Base-by-base conservation (phyloP, 257 asterid genomes). In the Nicotiana obtusifolia region DNA sequence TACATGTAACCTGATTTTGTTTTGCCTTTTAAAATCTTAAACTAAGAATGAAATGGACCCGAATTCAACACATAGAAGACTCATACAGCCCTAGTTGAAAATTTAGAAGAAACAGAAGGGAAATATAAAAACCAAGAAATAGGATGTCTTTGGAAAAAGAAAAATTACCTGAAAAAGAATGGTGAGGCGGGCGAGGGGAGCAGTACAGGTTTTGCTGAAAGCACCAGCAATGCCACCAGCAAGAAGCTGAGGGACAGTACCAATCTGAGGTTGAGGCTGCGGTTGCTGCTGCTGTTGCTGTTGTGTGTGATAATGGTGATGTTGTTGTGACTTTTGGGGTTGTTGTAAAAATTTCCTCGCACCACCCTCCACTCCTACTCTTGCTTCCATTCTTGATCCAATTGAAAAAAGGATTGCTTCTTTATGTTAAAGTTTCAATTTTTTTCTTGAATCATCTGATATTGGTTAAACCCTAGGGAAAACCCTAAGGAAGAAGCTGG, bases 151-250 rank as follows among this genome's bases (percentile, higher is more conserved):
- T 8, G 10, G 9, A 83, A 10, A 15, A 73, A 47, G 11, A 8
- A 41, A 20, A 30, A 31, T 11, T 5, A 94, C 99, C 98, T 95
- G 99, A 86, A 93, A 95, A 14, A 95, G 97, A 87, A 93, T 93
- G 80, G 98, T 93, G 84, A 95, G 98, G 14, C 98, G 97, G 81
- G 98, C 92, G 13, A 93, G 86, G 64, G 99, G 99, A 54, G 99
- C 99, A 62, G 99, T 95, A 81, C 99, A 95, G 14, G 99, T 93
- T 86, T 95, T 95, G 88, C 98, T 89, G 83, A 95, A 95, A 82
- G 99, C 99, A 68, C 99, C 99, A 76, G 99, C 99, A 20, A 95
- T 85, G 16, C 99, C 99, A 52, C 99, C 99, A 49, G 97, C 97
- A 76, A 95, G 93, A 67, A 94, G 98, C 87, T 94, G 98, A 78